Base-by-base conservation (phyloP, 1,139 yeast genomes). In the Yamadazyma jaroonii region DNA sequence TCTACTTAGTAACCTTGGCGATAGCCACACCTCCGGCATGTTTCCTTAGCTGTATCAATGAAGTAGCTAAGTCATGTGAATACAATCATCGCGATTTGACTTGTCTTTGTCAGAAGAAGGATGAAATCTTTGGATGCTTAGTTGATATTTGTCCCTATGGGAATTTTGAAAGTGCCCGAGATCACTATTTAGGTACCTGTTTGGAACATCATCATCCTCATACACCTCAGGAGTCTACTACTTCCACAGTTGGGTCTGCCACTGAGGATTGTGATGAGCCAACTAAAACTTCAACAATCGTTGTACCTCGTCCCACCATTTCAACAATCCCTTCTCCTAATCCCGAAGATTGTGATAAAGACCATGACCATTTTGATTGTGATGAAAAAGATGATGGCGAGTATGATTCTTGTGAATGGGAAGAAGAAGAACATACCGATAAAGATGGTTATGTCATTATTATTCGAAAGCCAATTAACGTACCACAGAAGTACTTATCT, bases 11-110 rank as follows among this genome's bases (percentile, higher is more conserved):
- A n/a, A 32, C 29, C 6, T 15, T 46, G 3, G 56, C 42, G 11
- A 21, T 34, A 15, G 70, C 76, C 21, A 71, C 78, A 0, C 81
- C 81, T 1, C 82, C 82, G 3, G 79, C 81, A 3, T 75, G 81
- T 46, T 64, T 74, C 42, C 48, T 76, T 17, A 55, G 68, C 25
- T 76, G 81, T 53, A 53, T 72, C 22, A 63, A 61, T 38, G 63
- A 59, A 30, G 50, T 70, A 9, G 56, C 79, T 10, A 53, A 52
- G 23, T 36, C 48, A 34, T 73, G 79, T 48, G 47, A 54, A 3
- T 34, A 38, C 2, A 49, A 43, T 8, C 72, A 64, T 26, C 36
- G 45, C 2, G 77, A 74, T 49, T 46, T 74, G 28, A 43, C 55
- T 2, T 68, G 77, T 44, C 46, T 73, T 36, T 75, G 80, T 52